Evolutionary conservation across 306 rosid genomes (phyloP), one percentile per base, ranked within the genome.

Genomic region (Benincasa hispida): DNA sequence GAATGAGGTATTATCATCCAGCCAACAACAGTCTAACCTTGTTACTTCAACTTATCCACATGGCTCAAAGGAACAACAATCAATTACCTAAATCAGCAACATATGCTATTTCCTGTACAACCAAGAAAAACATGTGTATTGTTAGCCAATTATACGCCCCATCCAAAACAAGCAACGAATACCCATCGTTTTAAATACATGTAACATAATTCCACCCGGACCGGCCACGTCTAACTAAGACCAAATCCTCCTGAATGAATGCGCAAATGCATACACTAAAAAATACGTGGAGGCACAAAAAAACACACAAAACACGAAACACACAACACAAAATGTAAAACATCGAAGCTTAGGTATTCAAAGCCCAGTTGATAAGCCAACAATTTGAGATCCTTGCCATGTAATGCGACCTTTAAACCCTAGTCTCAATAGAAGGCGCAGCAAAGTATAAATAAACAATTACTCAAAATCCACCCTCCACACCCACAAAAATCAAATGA

Each of bases 1-100:
- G 97, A 89, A 75, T 92, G 88, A 27, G 97, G 92, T 94, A 91
- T 91, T 86, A 83, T 80, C 42, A 72, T 85, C 77, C 55, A 80
- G 77, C 74, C 84, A 77, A 17, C 67, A 65, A 78, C 67, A 70
- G 21, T 63, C 72, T 73, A 41, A 75, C 67, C 81, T 62, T 60
- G 30, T 78, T 75, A 45, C 79, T 35, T 47, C 77, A 22, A 74
- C 73, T 75, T 74, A 83, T 76, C 85, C 80, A 76, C 39, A 82
- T 55, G 77, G 72, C 39, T 70, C 27, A 55, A 75, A 72, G 69
- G 76, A 62, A 76, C 79, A 70, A 75, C 35, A 72, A 42, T 79
- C 72, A 11, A 66, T 48, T 10, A 10, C 28, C 73, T 5, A 66
- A 39, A 39, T 66, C 51, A 66, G 45, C 30, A 63, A 63, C 32